Evolutionary conservation across 495 filamentous ascomycete genomes (phyloP), one percentile per base, ranked within the genome.

Genomic region (Tuber calosporum): DNA sequence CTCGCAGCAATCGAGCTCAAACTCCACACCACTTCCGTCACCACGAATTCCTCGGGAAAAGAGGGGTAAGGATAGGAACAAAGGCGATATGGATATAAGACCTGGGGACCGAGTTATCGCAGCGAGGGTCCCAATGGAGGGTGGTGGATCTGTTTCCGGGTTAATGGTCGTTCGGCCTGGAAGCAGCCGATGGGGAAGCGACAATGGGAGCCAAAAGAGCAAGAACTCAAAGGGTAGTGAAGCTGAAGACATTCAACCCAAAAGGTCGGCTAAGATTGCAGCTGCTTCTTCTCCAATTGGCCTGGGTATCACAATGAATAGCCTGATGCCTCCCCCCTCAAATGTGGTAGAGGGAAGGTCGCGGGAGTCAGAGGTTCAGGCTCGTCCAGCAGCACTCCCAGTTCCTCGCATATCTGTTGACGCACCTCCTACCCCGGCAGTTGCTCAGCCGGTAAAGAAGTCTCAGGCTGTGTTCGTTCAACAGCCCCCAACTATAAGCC

Each of bases 141-240:
- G 62, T 36, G 76, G 76, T 8, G 76, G 76, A 20, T 38, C 70
- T 68, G 68, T 77, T n/a, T 68, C 70, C 4, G 76, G 76, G 22
- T 36, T 77, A 42, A 69, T 77, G 53, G 76, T 77, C 2, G 73
- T 77, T 68, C 74, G 70, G 1, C 53, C 76, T 3, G 76, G 76
- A 6, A 77, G 74, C 34, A 78, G 70, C 36, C 53, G 68, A 36
- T 53, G 73, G 34, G 75, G 53, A 13, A 77, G 76, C 20, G 75
- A 77, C 8, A 78, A 75, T 36, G 76, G 75, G 22, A 78, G 76
- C 19, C 69, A 71, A 39, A 78, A 69, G 68, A 78, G 76, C 43
- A 77, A 77, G 71, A 53, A 70, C 75, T 77, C 75, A 22, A 77
- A 75, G 17, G 67, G 70, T 38, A 76, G 74, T n/a, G 73, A 75